Conservation (phyloP, 768 basidiomycete species). For the Kwoniella dejecticola region DNA sequence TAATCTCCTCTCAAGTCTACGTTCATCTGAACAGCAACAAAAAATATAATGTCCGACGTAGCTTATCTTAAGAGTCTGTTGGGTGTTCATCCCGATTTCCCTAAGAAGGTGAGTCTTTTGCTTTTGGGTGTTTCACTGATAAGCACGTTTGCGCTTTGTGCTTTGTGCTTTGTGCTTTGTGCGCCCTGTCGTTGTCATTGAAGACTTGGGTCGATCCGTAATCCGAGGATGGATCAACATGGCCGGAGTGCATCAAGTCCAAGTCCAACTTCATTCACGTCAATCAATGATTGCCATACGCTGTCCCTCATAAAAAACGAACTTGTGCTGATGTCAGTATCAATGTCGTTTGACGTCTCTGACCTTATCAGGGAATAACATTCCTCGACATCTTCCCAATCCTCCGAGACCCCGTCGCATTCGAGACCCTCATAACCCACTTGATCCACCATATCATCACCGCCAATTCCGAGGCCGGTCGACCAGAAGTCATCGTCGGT, state of each 20-base stretch:
- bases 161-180: no score
- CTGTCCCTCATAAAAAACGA: no score
- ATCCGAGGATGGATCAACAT: no score
- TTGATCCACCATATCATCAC: constrained; percentile 82
- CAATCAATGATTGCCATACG: not conserved
- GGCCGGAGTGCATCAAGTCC: no score
- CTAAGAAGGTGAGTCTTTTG: constrained; percentile 71
- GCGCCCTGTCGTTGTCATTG: no score
- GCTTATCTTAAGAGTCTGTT: constrained; percentile 12
- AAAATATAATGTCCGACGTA: constrained; percentile 24
- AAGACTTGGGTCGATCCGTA: no score
- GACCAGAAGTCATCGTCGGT: constrained; percentile 80
- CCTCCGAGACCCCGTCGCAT: constrained; percentile 77
- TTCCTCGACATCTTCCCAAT: constrained; percentile 96
- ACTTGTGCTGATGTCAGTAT: not conserved
- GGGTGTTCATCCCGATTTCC: constrained; percentile 65
- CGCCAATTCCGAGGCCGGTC: constrained; percentile 53
- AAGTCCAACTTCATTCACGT: not conserved
- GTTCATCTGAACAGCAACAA: not conserved
- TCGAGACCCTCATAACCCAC: constrained; percentile 89
- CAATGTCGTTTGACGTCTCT: not conserved
- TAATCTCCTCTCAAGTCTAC: not conserved
- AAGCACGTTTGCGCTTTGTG: not conserved
- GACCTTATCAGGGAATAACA: constrained; percentile 69
- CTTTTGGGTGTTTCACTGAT: not conserved